phyloP scores from a whole-genome alignment of 768 basidiomycete genomes.

The Ramaria sp. region DNA sequence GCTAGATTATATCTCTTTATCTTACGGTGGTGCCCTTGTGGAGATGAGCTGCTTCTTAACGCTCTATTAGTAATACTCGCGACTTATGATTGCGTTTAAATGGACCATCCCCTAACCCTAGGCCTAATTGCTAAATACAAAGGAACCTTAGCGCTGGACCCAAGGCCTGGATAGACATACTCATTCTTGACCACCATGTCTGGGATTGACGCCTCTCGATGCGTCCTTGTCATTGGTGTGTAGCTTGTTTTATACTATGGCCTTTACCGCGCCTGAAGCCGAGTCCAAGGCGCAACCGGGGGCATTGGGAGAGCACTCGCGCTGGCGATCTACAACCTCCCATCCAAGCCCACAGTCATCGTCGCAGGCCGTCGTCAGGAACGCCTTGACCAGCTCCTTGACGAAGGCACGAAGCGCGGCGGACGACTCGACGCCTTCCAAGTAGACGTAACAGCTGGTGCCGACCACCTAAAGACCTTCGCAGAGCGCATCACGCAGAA shows the following conservation, averaged over 20 bases:
- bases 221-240: conserved; percentile 37
- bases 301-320: conserved; percentile 50
- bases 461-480: conserved; percentile 27
- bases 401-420: conserved; percentile 13
- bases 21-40: no score
- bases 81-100: no score
- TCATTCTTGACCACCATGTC: conserved; percentile 15
- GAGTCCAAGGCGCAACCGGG: conserved; percentile 30
- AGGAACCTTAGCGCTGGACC: not conserved
- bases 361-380: conserved; percentile 40
- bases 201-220: conserved; percentile 35
- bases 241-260: not conserved
- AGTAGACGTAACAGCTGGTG: conserved; percentile 30
- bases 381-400: conserved; percentile 38
- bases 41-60: no score
- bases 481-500: conserved; percentile 29
- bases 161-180: not conserved
- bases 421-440: conserved; percentile 30
- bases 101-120: no score
- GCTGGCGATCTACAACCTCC: conserved; percentile 33
- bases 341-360: conserved; percentile 38
- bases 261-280: not conserved
- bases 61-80: no score
- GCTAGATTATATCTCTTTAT: no score
- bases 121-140: no score